Evolutionary conservation across 441 rosid genomes (phyloP).

Genomic region (Raphanus hybrid): DNA sequence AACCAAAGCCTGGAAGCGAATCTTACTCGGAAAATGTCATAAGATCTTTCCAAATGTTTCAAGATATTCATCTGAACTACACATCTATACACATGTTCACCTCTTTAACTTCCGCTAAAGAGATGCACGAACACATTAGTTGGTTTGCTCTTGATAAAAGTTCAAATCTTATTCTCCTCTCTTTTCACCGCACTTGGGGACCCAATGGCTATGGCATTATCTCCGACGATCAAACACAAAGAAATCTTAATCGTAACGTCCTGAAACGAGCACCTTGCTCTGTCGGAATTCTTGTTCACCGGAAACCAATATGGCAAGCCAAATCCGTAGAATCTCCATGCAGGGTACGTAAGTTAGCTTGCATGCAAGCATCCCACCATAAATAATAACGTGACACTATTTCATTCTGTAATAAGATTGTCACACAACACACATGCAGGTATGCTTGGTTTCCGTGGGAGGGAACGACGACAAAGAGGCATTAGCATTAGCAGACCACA

Average conservation of each 20-base stretch:
- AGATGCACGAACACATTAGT: slow-evolving; percentile 61
- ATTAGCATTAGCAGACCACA: slow-evolving; percentile 34
- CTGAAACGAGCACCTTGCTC: slow-evolving; percentile 49
- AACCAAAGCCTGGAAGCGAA: slow-evolving; percentile 25
- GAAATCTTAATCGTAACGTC: slow-evolving; percentile 38
- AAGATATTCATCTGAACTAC: slow-evolving; percentile 18
- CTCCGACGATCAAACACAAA: slow-evolving; percentile 32
- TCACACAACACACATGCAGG: slow-evolving; percentile 6
- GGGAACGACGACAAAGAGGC: slow-evolving; percentile 37
- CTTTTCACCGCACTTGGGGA: slow-evolving; percentile 37
- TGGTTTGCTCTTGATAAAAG: slow-evolving; percentile 53
- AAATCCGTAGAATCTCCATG: slow-evolving; percentile 33
- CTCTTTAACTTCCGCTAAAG: slow-evolving; percentile 42
- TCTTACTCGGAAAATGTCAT: slow-evolving; percentile 48
- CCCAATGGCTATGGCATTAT: slow-evolving; percentile 3
- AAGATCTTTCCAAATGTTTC: slow-evolving; percentile 46
- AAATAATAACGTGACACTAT: neutral
- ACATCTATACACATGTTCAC: slow-evolving; percentile 46
- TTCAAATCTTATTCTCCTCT: slow-evolving; percentile 48
- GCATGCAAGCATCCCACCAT: neutral
- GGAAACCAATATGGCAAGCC: slow-evolving; percentile 32
- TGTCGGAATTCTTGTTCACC: slow-evolving; percentile 46
- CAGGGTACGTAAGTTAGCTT: slow-evolving; percentile 21
- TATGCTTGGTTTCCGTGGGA: slow-evolving; percentile 35
- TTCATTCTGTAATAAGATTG: neutral